Evolutionary conservation across 257 asterid species (phyloP), one percentile per base, ranked within the genome.

Genomic region (Cruciata laevipes): DNA sequence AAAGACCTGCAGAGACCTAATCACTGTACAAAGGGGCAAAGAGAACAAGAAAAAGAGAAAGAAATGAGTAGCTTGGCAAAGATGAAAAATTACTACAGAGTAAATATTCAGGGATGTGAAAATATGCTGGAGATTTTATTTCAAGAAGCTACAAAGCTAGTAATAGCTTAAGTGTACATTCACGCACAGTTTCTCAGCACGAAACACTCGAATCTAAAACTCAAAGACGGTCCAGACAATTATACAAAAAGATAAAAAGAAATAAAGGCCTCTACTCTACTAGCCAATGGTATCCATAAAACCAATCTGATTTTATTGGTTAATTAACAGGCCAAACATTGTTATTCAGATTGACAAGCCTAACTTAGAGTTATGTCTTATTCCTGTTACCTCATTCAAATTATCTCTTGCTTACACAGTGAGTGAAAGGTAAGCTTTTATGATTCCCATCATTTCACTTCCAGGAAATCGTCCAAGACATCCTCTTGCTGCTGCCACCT

Each of bases 371-470:
- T n/a, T 21, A 53, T 16, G 13, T 55, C 24, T 56, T 40, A 53
- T 52, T 32, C 35, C 16, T 18, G 33, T 53, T 53, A 67, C 63
- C 37, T 53, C n/a, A 18, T 56, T 24, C 37, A 55, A 27, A 12
- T 30, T 40, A 21, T 65, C 51, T 55, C 57, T 64, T 40, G 40
- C 42, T 40, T 63, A 35, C 42, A 4, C 23, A 27, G 47, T 18
- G 35, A 88, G 79, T 68, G 80, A 79, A 42, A 93, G 79, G 82
- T 74, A 88, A 4, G 83, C 76, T 79, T 84, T 94, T 38, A 94
- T 88, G 71, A 94, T 78, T 71, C 85, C 92, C 97, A 94, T 94
- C 97, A 90, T 88, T 77, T 90, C 96, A 71, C 93, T 81, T 32
- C 96, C 97, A 57, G 88, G 77, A 74, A 94, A 94, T 63, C 99